Evolutionary conservation across 257 asterid species (phyloP).

Genomic region (Cinchona pubescens): DNA sequence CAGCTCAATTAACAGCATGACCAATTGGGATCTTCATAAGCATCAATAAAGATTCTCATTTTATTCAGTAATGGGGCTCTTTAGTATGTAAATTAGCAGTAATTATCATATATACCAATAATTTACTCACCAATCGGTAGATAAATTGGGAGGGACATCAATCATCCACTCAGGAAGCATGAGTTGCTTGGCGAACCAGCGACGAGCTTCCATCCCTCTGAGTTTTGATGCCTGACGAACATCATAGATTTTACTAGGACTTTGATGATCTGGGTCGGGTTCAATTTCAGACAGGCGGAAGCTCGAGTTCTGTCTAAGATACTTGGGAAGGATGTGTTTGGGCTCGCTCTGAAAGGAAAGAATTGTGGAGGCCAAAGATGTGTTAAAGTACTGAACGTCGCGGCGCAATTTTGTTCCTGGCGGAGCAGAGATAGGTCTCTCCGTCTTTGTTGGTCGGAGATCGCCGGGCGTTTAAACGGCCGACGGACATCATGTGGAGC

Average conservation of each 20-base stretch:
- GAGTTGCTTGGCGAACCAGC: slow-evolving; percentile 91
- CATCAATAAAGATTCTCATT: not conserved
- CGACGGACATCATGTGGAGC: slow-evolving; percentile 81
- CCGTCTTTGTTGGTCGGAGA: slow-evolving; percentile 91
- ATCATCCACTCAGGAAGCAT: slow-evolving; percentile 99
- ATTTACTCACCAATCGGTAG: slow-evolving; percentile 64
- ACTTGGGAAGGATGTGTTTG: slow-evolving; percentile 15
- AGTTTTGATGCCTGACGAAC: slow-evolving; percentile 62
- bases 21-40: not conserved
- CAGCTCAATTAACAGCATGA: not conserved
- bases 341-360: slow-evolving; percentile 49
- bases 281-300: slow-evolving; percentile 25
- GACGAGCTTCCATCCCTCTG: slow-evolving; percentile 77
- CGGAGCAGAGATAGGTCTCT: slow-evolving; percentile 77
- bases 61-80: not conserved
- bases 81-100: no score
- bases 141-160: slow-evolving; percentile 70
- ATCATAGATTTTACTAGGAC: slow-evolving; percentile 31
- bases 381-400: slow-evolving; percentile 84
- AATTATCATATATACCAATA: no score
- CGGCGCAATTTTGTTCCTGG: slow-evolving; percentile 73
- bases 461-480: slow-evolving; percentile 74
- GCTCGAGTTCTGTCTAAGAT: slow-evolving; percentile 18
- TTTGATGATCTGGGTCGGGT: slow-evolving; percentile 23
- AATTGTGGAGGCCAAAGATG: slow-evolving; percentile 67